Evolutionary conservation across 495 filamentous ascomycete genomes (phyloP).

Genomic region (Lasiosphaeria ovina): DNA sequence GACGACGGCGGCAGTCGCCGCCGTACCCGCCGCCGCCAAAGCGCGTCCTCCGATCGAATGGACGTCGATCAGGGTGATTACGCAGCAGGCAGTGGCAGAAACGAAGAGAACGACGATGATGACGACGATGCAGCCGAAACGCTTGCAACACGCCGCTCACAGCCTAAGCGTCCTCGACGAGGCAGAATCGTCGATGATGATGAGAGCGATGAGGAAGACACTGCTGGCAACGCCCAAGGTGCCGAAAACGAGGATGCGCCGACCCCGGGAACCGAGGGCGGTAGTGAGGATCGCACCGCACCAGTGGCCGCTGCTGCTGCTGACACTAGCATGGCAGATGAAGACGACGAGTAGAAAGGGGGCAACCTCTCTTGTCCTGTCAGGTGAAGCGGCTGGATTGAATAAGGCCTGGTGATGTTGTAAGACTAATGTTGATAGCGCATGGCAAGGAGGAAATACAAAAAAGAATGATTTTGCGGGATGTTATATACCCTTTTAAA

Average conservation of each 20-base stretch:
- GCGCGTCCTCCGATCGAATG: conserved; percentile 6
- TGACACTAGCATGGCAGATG: conserved; percentile 40
- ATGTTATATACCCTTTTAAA: too few relatives aligned
- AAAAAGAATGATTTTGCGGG: too few relatives aligned
- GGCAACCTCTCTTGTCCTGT: neutral
- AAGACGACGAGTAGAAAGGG: conserved; percentile 23
- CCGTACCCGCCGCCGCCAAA: neutral
- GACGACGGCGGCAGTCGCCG: neutral
- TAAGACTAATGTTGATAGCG: too few relatives aligned
- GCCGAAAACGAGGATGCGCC: neutral
- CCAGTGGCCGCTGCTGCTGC: neutral
- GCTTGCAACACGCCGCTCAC: conserved; percentile 6
- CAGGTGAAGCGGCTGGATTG: neutral
- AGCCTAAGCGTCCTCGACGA: conserved; percentile 27
- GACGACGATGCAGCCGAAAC: conserved; percentile 32
- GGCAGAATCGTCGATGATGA: conserved; percentile 38
- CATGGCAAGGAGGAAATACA: neutral
- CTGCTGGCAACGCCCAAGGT: conserved; percentile 14
- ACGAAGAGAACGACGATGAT: neutral
- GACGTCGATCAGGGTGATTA: conserved; percentile 28
- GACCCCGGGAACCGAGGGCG: neutral
- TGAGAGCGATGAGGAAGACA: conserved; percentile 34
- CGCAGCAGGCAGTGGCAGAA: conserved; percentile 14
- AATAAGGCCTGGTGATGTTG: neutral
- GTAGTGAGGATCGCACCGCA: neutral